phyloP scores from a whole-genome alignment of 1,284 basidiomycete genomes.

The Neolentinus lepideus region DNA sequence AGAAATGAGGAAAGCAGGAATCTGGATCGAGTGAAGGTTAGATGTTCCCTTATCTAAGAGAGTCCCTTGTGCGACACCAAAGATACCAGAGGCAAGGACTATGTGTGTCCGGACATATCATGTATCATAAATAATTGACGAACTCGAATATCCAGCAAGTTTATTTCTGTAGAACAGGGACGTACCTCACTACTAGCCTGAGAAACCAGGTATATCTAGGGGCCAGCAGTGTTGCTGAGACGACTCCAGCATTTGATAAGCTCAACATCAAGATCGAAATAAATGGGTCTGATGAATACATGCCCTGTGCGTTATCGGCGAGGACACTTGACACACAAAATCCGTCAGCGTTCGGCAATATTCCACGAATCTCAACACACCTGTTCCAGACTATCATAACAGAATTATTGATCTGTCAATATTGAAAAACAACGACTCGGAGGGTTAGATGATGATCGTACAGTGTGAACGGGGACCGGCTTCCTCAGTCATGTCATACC shows the following conservation, averaged over 20 bases:
- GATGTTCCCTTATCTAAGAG: conserved; percentile 38
- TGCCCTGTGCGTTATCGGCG: conserved; percentile 28
- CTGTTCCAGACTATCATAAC: conserved; percentile 34
- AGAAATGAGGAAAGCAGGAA: conserved; percentile 23
- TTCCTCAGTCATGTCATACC: conserved; percentile 31
- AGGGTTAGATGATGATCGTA: conserved; percentile 21
- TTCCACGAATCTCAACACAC: conserved; percentile 9
- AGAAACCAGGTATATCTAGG: conserved; percentile 23
- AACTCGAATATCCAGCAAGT: background rate
- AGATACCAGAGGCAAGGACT: conserved; percentile 40
- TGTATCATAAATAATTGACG: conserved; percentile 23
- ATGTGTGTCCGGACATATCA: conserved; percentile 39
- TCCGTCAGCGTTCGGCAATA: background rate
- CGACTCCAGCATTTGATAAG: conserved; percentile 24
- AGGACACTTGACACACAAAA: conserved; percentile 18
- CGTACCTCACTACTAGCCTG: conserved; percentile 18
- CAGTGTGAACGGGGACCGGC: conserved; percentile 45
- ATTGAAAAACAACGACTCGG: too few relatives aligned
- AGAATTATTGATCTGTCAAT: too few relatives aligned
- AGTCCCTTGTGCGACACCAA: conserved; percentile 34
- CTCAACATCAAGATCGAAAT: conserved; percentile 29
- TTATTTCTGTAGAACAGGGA: background rate
- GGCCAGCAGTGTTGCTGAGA: conserved; percentile 26
- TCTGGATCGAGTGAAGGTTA: conserved; percentile 34
- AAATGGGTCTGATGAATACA: conserved; percentile 31